Evolutionary conservation across 768 basidiomycete species (phyloP).

Genomic region (Pleurotus eryngii): DNA sequence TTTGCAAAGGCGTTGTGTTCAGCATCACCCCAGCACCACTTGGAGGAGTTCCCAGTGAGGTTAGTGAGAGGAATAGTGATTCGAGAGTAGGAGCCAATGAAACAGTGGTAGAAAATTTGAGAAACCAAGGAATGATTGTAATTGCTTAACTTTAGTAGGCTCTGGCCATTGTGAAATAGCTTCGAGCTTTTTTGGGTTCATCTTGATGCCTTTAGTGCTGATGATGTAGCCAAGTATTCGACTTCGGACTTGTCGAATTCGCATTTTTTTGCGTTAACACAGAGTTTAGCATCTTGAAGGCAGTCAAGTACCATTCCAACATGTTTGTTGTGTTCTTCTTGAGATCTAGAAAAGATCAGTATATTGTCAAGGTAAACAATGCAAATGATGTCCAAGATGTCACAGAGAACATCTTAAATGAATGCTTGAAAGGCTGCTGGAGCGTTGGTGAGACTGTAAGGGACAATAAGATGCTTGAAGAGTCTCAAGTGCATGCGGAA

Average conservation of each 20-base stretch:
- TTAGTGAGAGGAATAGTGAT: constrained; percentile 27
- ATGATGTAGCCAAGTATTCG: constrained; percentile 42
- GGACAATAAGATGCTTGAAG: no score
- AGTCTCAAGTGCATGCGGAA: not conserved
- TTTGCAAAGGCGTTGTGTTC: constrained; percentile 19
- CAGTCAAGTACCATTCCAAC: constrained; percentile 30
- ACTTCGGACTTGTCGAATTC: constrained; percentile 30
- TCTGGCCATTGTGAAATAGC: constrained; percentile 32
- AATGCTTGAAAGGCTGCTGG: no score
- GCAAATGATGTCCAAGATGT: no score
- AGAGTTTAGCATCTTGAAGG: constrained; percentile 25
- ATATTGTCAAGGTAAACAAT: no score
- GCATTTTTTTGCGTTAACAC: constrained; percentile 19
- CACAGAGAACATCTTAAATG: no score
- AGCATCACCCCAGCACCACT: constrained; percentile 13
- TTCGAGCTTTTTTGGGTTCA: constrained; percentile 38
- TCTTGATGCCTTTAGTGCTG: constrained; percentile 23
- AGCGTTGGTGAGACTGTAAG: no score
- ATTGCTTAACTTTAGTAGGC: constrained; percentile 28
- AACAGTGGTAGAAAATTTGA: constrained; percentile 13
- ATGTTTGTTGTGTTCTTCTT: not conserved
- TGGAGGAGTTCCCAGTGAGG: constrained; percentile 21
- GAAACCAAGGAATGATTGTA: constrained; percentile 42
- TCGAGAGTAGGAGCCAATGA: constrained; percentile 32
- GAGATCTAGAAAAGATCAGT: no score